Base-by-base conservation (phyloP, 2,329 filamentous ascomycete genomes). In the Penicillium digitatum region DNA sequence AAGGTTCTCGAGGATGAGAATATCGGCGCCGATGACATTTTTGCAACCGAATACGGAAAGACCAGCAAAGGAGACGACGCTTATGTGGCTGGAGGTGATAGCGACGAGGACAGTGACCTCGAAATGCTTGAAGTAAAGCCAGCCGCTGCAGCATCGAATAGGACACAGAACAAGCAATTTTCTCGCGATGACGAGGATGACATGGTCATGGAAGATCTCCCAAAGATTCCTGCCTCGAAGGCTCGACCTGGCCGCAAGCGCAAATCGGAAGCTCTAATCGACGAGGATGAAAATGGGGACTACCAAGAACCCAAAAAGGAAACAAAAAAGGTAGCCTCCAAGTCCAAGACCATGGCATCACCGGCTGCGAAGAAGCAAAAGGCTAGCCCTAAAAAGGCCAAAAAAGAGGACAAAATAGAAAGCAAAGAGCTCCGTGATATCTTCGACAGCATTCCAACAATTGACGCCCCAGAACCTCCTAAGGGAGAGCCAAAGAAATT, bases 401-500 rank as follows among this genome's bases (percentile, higher is more conserved):
- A 82, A 20, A 57, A 56, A 18, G 60, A 63, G 3, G 82, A 84
- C 3, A 79, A 79, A 7, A 74, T 82, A 2, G 90, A 95, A 66
- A 86, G 85, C 66, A 81, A 87, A 16, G 81, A 83, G 22, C 85
- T 95, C 20, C 86, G 95, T 71, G 85, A 87, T 46, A 96, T 99
- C 43, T 82, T 97, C 31, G 87, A 95, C 69, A 90, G 86, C 63
- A 93, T 99, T 56, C 89, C 90, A 5, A 89, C 85, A 1, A 84
- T 99, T 39, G 81, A 87, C 55, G 81, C 94, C 22, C 94, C 94
- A 6, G 89, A 90, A 3, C 93, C 94, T 39, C 92, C 93, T 2
- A 81, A 87, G 52, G 82, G 84, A 0, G 81, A 84, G 60, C 78
- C 78, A 24, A 78, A 76, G 46, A 96, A 95, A 66, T 96, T 93